phyloP scores from a whole-genome alignment of 2,329 filamentous ascomycete genomes.

The Claviceps fusiformis region DNA sequence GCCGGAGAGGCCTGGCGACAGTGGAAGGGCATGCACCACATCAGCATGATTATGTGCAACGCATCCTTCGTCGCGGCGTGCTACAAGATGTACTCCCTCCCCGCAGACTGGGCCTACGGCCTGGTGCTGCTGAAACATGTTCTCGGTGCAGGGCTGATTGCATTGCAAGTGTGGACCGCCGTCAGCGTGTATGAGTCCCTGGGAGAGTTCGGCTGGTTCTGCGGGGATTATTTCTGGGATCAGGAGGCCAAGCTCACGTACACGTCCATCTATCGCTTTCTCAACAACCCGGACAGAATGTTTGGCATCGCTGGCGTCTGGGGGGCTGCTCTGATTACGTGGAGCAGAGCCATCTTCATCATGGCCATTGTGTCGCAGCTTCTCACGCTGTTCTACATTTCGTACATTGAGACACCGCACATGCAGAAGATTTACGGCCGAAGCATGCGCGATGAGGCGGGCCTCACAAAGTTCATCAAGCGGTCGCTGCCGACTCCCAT shows the following conservation, averaged over 20 bases:
- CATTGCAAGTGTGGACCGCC: constrained; percentile 84
- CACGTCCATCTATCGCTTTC: constrained; percentile 91
- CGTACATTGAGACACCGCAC: constrained; percentile 87
- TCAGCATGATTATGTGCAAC: constrained; percentile 85
- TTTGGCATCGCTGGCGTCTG: constrained; percentile 90
- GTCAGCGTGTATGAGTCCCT: constrained; percentile 89
- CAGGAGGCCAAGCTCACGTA: constrained; percentile 81
- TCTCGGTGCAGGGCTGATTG: constrained; percentile 64
- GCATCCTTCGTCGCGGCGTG: constrained; percentile 77
- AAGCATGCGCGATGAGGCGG: constrained; percentile 72
- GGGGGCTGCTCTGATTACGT: constrained; percentile 88
- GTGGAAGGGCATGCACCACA: constrained; percentile 92
- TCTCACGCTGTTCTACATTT: constrained; percentile 74
- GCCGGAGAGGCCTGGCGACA: constrained; percentile 89
- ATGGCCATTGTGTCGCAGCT: constrained; percentile 77
- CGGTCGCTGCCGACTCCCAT: constrained; percentile 73
- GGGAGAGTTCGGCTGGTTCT: constrained; percentile 98
- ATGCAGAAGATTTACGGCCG: constrained; percentile 96
- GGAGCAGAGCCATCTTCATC: constrained; percentile 74
- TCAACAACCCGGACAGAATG: constrained; percentile 94
- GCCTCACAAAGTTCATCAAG: constrained; percentile 82
- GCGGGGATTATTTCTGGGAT: constrained; percentile 96
- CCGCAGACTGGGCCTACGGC: constrained; percentile 76
- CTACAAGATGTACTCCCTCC: constrained; percentile 93
- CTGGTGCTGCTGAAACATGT: constrained; percentile 78